Conservation (phyloP, 2,329 filamentous ascomycete genomes). For the Fusarium brevicatenulatum region DNA sequence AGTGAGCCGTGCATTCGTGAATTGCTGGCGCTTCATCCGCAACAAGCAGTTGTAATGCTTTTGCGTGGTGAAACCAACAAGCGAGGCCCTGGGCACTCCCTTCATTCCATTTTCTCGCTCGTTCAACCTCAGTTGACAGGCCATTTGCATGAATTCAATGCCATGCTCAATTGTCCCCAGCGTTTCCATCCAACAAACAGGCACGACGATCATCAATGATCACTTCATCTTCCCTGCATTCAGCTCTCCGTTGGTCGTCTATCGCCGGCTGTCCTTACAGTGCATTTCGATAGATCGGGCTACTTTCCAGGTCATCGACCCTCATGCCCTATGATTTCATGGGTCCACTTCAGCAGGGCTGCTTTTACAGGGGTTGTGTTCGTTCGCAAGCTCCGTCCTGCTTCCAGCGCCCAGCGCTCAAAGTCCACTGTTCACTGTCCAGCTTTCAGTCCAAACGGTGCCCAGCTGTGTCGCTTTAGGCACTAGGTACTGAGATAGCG, state of each 20-base stretch:
- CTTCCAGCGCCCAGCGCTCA: conserved; percentile 38
- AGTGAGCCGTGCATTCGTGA: conserved; percentile 16
- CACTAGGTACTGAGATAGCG: conserved; percentile 34
- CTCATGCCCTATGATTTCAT: conserved; percentile 46
- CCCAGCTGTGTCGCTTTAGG: conserved; percentile 29
- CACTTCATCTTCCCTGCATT: conserved; percentile 19
- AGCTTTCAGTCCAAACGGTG: conserved; percentile 32
- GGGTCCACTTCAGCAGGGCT: conserved; percentile 42
- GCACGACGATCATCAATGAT: conserved; percentile 6
- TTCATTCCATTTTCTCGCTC: conserved; percentile 23
- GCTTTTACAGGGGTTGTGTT: conserved; percentile 36
- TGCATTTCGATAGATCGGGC: conserved; percentile 37
- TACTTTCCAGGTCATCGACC: conserved; percentile 35
- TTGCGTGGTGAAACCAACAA: conserved; percentile 16
- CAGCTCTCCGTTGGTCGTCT: conserved; percentile 19
- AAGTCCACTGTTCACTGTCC: conserved; percentile 22
- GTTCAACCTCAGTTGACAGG: neutral
- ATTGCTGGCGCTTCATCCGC: conserved; percentile 7
- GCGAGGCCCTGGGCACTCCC: conserved; percentile 12
- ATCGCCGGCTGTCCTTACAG: conserved; percentile 17
- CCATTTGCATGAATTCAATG: conserved; percentile 5
- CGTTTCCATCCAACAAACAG: conserved; percentile 1
- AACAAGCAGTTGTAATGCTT: conserved; percentile 2
- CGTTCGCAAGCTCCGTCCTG: conserved; percentile 40
- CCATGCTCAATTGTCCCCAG: neutral